Evolutionary conservation across 331 rosid genomes (phyloP), one percentile per base, ranked within the genome.

Genomic region (Quercus lobata): DNA sequence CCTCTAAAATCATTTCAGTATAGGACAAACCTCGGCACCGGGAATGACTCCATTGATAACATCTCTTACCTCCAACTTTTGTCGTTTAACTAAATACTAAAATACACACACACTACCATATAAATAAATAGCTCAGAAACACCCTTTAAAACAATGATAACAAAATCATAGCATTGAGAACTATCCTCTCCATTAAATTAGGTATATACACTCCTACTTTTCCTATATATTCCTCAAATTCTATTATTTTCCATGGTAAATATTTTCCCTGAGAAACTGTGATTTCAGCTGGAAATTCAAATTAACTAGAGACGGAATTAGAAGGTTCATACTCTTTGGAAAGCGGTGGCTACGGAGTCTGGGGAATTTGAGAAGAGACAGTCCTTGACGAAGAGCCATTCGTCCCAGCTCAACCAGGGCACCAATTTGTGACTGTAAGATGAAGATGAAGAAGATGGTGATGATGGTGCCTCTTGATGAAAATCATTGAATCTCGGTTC

Each of bases 351-450:
- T 44, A 95, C 76, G 32, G 95, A 74, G 41, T 84, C 80, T 1
- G 85, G 80, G 19, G 96, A 91, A 29, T 81, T 17, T 1, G 97
- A 90, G 89, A 96, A 93, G 58, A 96, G 91, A 79, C 91, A 41
- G n/a, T 84, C 71, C 29, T 82, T 81, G 46, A 96, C 98, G 82
- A 89, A 87, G 73, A 83, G 80, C 99, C 99, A 96, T 68, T 96
- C 98, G 35, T 84, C 86, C 98, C 99, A 96, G 71, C 84, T 84
- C 79, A 87, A 81, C 93, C 91, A 88, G 19, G 93, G 90, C 11
- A 91, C 91, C 66, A 91, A 72, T 68, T 78, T 86, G 12, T 74
- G 81, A 4, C 74, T 29, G 61, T 21, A 76, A 3, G 89, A 77
- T 1, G 81, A 69, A 21, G 78, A 74, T 19, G 69, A 27, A 18